These are phyloP conservation scores for Symbiodinium pilosum DNA, from an alignment of 73 alveolate species.

Conservation along the genomic window DNA sequence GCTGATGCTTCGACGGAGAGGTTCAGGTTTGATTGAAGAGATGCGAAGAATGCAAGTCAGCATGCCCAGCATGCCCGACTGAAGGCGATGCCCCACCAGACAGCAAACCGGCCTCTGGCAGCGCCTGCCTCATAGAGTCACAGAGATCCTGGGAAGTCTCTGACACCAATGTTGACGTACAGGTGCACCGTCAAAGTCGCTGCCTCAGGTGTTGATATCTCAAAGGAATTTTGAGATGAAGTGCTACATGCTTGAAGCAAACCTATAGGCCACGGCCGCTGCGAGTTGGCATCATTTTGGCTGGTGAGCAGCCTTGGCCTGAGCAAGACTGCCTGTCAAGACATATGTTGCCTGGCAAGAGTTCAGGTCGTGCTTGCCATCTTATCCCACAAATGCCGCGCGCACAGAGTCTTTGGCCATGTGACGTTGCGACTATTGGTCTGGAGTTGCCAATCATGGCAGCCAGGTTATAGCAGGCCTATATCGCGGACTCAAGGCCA, in stretches of 20 bases:
- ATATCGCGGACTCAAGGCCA: background rate
- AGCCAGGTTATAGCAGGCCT: background rate
- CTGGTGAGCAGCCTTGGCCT: slow-evolving; percentile 49
- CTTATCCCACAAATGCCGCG: slow-evolving; percentile 50
- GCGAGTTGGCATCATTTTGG: slow-evolving; percentile 56
- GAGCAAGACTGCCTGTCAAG: background rate
- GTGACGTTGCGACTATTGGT: background rate
- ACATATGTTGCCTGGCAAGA: background rate
- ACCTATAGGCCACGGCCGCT: background rate
- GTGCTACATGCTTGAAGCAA: too few relatives aligned
- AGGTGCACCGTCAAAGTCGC: slow-evolving; percentile 8
- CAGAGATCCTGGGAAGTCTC: background rate
- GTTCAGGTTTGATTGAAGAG: background rate
- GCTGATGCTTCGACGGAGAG: slow-evolving; percentile 13
- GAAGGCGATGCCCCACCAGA: background rate
- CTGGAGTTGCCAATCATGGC: background rate
- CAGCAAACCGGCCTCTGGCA: background rate
- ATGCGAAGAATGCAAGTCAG: too few relatives aligned
- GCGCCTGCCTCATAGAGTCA: background rate
- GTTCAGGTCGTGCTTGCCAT: slow-evolving; percentile 57
- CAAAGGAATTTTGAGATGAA: background rate
- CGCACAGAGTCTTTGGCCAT: background rate
- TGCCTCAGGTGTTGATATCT: background rate
- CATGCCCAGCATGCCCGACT: background rate
- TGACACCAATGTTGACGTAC: background rate